Base-by-base conservation (phyloP, 2,329 filamentous ascomycete species). In the Leptographium wingfieldii region DNA sequence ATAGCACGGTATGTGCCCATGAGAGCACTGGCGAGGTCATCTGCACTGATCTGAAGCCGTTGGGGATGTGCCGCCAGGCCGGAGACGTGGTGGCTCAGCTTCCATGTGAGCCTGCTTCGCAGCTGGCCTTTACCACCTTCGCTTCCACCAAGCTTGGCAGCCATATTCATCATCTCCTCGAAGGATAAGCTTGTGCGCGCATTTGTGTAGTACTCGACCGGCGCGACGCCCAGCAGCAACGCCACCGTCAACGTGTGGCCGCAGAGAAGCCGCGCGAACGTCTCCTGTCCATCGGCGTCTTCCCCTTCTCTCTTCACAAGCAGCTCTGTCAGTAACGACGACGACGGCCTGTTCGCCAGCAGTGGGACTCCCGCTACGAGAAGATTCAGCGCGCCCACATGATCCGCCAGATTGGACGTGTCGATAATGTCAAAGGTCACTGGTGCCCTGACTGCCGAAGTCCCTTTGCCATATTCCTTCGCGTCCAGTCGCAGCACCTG, bases 361-460 rank as follows among this genome's bases (percentile, higher is more conserved):
- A 86, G 63, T 2, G 80, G 79, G 0, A 70, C 64, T 0, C 76
- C 68, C 0, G 80, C 73, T 19, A 75, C 66, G 6, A 81, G 65
- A 19, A 80, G 12, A 62, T 79, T 79, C 10, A 81, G 60, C 12
- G 67, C 60, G 22, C 77, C 77, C 9, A 76, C 25, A 56, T 74
- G 70, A 60, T 79, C 76, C 2, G 70, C 66, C 12, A 81, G 67
- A 58, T 76, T 75, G 2, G 74, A 75, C 0, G 80, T 82, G 62
- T 86, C 81, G 59, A 86, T 79, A 4, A 79, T 71, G 65, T 84
- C 76, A 64, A 85, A 86, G 3, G 59, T 53, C 5, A 63, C 68
- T 0, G 79, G 76, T 0, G 72, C 76, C 16, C 43, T 43, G 19
- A 7, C 5, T 35, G 33, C 9, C 3, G 10, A 35, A 35, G 25